These are phyloP conservation scores for Naganishia friedmannii DNA, from an alignment of 768 basidiomycete species.

Conservation along the genomic window DNA sequence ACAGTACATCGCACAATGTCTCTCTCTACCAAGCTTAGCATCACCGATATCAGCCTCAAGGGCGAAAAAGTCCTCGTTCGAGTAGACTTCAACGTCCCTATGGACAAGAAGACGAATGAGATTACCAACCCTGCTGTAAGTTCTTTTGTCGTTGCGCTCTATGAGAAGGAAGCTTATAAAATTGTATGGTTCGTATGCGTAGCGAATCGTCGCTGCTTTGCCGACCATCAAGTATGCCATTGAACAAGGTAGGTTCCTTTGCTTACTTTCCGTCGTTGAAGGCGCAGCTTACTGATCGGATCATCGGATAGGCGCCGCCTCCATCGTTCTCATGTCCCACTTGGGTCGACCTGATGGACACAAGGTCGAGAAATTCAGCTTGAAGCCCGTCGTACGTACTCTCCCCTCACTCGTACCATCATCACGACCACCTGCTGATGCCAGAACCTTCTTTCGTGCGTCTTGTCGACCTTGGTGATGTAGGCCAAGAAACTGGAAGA, in stretches of 20 bases:
- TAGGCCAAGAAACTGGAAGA: conserved; percentile 69
- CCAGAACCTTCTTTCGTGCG: neutral
- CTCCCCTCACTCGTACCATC: neutral
- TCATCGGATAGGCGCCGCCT: conserved; percentile 57
- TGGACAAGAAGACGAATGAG: conserved; percentile 64
- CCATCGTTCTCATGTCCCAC: conserved; percentile 93
- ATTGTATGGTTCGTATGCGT: conserved; percentile 28
- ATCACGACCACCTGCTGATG: neutral
- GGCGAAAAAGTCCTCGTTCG: conserved; percentile 60
- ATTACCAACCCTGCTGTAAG: conserved; percentile 96
- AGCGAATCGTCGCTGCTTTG: conserved; percentile 96
- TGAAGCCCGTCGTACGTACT: conserved; percentile 65
- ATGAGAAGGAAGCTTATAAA: conserved; percentile 12
- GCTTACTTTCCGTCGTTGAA: neutral
- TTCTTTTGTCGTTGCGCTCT: conserved; percentile 29
- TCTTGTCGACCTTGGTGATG: neutral
- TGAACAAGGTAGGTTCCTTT: conserved; percentile 63
- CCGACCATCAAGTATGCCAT: conserved; percentile 93
- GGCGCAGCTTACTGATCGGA: neutral
- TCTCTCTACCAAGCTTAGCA: conserved; percentile 87
- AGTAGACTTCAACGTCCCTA: conserved; percentile 53
- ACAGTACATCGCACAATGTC: conserved; percentile 64
- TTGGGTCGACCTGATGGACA: conserved; percentile 95
- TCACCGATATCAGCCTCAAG: conserved; percentile 83
- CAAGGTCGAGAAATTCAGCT: conserved; percentile 79